phyloP scores from a whole-genome alignment of 2,329 filamentous ascomycete species.

The Pseudocercospora cruenta region DNA sequence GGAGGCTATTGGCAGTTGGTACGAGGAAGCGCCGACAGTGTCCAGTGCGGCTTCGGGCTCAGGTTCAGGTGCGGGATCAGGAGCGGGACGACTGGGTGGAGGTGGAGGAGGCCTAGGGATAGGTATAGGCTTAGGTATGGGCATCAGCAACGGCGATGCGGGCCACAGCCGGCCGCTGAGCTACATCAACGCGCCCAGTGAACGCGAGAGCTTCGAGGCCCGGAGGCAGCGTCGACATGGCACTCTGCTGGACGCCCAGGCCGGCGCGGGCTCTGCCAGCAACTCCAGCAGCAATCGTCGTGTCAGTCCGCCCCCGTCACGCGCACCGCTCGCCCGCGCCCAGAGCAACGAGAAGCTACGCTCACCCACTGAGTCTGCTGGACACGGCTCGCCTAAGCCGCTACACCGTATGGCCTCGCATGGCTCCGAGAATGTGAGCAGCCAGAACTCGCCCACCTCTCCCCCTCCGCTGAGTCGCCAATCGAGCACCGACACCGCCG shows the following conservation, averaged over 20 bases:
- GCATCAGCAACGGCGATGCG: constrained; percentile 64
- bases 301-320: constrained; percentile 6
- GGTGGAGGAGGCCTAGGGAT: constrained; percentile 1
- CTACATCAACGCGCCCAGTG: constrained; percentile 67
- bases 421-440: constrained; percentile 30
- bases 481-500: constrained; percentile 40
- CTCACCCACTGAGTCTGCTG: constrained; percentile 23
- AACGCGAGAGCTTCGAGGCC: constrained; percentile 51
- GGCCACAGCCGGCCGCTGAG: constrained; percentile 66
- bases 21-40: constrained; percentile 56
- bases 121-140: constrained; percentile 17
- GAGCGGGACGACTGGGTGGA: background rate
- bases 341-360: constrained; percentile 37
- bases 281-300: background rate
- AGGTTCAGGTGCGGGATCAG: background rate
- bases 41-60: background rate
- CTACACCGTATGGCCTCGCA: constrained; percentile 43
- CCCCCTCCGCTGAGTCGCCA: constrained; percentile 45
- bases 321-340: constrained; percentile 22
- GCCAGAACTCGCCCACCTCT: constrained; percentile 34
- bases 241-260: constrained; percentile 26
- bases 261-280: background rate
- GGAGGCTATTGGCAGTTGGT: constrained; percentile 88
- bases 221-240: constrained; percentile 33
- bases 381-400: constrained; percentile 22